phyloP scores from a whole-genome alignment of 441 rosid species.

The Theobroma grandiflorum region DNA sequence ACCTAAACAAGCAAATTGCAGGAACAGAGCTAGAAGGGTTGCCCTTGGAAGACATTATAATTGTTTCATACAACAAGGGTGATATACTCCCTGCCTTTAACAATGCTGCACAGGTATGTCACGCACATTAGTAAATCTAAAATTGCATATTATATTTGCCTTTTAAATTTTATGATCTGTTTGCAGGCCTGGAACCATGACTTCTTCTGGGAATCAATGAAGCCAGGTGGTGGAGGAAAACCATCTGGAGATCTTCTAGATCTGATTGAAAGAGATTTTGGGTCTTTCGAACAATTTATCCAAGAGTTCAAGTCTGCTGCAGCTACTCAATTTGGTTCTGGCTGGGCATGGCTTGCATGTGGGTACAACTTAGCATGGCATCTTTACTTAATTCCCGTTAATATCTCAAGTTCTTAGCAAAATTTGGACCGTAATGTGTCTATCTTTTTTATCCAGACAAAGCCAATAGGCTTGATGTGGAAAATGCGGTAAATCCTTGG shows the following conservation, averaged over 20 bases:
- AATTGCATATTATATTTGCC: neutral
- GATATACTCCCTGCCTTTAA: slow-evolving; percentile 85
- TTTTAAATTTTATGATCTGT: slow-evolving; percentile 15
- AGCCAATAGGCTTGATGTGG: slow-evolving; percentile 71
- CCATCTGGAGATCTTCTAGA: slow-evolving; percentile 79
- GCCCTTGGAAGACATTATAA: slow-evolving; percentile 68
- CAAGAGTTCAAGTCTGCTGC: slow-evolving; percentile 72
- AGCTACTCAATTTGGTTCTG: slow-evolving; percentile 87
- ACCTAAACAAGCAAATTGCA: slow-evolving; percentile 79
- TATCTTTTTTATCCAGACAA: slow-evolving; percentile 59
- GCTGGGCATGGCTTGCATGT: slow-evolving; percentile 98
- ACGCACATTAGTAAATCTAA: neutral
- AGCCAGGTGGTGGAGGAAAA: slow-evolving; percentile 93
- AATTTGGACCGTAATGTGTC: neutral
- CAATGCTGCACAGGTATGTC: slow-evolving; percentile 89
- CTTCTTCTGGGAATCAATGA: slow-evolving; percentile 94
- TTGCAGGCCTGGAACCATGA: slow-evolving; percentile 93
- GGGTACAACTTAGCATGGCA: slow-evolving; percentile 34
- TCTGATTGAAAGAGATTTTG: slow-evolving; percentile 84
- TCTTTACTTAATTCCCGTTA: slow-evolving; percentile 12
- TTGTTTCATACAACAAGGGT: slow-evolving; percentile 75
- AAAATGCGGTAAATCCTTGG: slow-evolving; percentile 69
- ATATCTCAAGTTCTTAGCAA: neutral
- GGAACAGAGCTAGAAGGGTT: slow-evolving; percentile 73
- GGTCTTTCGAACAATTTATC: slow-evolving; percentile 65